Conservation (phyloP, 345 rosid species). For the Brassica napus region DNA sequence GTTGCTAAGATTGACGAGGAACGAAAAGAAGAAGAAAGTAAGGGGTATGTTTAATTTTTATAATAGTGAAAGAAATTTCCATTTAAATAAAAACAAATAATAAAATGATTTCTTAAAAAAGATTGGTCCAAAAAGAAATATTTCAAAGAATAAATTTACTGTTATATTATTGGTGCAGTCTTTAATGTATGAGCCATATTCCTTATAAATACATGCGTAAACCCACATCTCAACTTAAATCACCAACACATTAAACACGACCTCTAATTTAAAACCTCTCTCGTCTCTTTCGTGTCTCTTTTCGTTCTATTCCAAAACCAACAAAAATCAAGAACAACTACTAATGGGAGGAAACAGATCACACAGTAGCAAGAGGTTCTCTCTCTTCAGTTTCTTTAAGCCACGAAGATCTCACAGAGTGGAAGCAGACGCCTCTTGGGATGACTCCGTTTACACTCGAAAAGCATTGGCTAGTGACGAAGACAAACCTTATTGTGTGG, state of each 20-base stretch:
- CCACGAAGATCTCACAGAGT: not conserved
- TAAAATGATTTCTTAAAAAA: too few species aligned
- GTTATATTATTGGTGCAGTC: not conserved
- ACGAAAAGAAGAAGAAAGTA: slow-evolving; percentile 4
- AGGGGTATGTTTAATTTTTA: slow-evolving; percentile 5
- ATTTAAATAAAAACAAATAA: too few species aligned
- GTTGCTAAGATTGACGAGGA: slow-evolving; percentile 16
- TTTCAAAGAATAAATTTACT: not conserved
- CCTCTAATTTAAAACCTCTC: not conserved
- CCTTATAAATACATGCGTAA: not conserved
- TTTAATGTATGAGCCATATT: not conserved
- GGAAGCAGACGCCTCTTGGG: not conserved
- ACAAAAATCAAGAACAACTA: not conserved
- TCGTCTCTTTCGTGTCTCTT: not conserved
- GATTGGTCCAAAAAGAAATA: not conserved
- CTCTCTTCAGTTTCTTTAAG: not conserved
- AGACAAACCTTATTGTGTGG: not conserved
- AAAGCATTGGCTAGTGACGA: not conserved
- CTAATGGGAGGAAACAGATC: not conserved
- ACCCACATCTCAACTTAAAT: not conserved
- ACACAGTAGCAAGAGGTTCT: not conserved
- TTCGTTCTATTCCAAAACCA: not conserved
- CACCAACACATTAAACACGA: not conserved
- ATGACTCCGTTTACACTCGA: not conserved
- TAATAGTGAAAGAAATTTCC: not conserved